These are phyloP conservation scores for Trypanosoma vivax DNA, from an alignment of 208 protist species.

Conservation along the genomic window DNA sequence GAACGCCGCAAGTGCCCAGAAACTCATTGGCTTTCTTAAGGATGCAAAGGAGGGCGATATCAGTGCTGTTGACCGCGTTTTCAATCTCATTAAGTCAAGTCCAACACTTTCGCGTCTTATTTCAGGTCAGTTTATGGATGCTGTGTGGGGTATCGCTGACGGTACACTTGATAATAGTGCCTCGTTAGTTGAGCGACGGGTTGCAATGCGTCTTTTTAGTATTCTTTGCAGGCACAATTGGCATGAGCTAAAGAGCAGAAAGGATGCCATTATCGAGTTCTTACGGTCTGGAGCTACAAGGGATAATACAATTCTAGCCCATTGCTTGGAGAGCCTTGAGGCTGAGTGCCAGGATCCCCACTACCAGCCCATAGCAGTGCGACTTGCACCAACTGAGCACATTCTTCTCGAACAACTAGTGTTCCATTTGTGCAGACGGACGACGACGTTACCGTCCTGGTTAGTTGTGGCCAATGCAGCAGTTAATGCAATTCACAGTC, in stretches of 20 bases:
- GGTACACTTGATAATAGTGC: slow-evolving; percentile 55
- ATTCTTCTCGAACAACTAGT: slow-evolving; percentile 63
- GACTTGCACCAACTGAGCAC: slow-evolving; percentile 37
- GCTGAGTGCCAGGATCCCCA: slow-evolving; percentile 63
- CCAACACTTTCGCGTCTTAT: slow-evolving; percentile 48
- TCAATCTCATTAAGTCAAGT: slow-evolving; percentile 59
- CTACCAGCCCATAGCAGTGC: slow-evolving; percentile 50
- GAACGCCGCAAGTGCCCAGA: slow-evolving; percentile 66
- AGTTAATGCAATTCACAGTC: slow-evolving; percentile 56
- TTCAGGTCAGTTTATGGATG: slow-evolving; percentile 73
- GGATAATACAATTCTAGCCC: slow-evolving; percentile 82
- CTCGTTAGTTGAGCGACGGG: slow-evolving; percentile 52
- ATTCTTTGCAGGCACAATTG: slow-evolving; percentile 67
- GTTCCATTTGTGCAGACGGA: slow-evolving; percentile 72
- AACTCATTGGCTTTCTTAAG: slow-evolving; percentile 60
- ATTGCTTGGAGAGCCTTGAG: slow-evolving; percentile 68
- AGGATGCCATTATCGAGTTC: slow-evolving; percentile 69
- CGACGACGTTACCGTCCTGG: slow-evolving; percentile 67
- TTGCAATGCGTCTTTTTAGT: slow-evolving; percentile 85
- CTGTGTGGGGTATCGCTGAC: slow-evolving; percentile 80
- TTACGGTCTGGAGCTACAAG: slow-evolving; percentile 38
- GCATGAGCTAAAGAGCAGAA: slow-evolving; percentile 57
- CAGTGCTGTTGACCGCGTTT: slow-evolving; percentile 79
- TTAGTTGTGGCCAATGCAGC: slow-evolving; percentile 70
- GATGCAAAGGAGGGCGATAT: slow-evolving; percentile 79